Base-by-base conservation (phyloP, 1,139 yeast species). In the Blastobotrys buckinghamii region DNA sequence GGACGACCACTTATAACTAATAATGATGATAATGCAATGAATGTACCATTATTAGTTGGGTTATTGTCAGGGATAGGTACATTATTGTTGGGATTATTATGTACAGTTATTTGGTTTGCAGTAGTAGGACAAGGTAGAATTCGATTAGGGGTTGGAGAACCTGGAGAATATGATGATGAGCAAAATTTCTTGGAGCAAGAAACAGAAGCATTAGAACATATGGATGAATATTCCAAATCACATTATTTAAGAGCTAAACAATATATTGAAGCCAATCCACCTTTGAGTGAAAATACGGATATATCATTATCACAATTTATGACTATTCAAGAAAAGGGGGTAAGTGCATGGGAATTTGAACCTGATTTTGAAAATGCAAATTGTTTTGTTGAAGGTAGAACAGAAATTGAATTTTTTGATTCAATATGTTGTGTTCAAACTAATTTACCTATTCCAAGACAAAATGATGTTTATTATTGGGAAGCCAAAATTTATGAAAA, bases 281-380 rank as follows among this genome's bases (percentile, higher is more conserved):
- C 81, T 0, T 69, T 70, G 49, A 64, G 68, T 39, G 60, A 66
- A 33, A 64, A 62, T 45, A 64, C 72, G 16, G 74, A 70, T 50
- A 69, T 69, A 51, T 63, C 67, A 44, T 53, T 78, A 67, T 65
- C 70, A 66, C 68, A 71, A 65, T 75, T 77, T 65, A 69, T 69
- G 67, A 72, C 72, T 26, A 87, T 92, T 33, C 95, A 88, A 60
- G 98, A 94, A 60, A 89, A 87, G 65, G 99, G 97, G 0, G 83
- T 94, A 0, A 72, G 78, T 27, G 98, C 98, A 0, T 92, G 95
- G 94, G 95, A 88, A 60, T 92, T 94, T 63, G 78, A 77, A 52
- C 87, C 87, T 40, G 90, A 88, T 61, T 62, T 66, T 42, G 51
- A 79, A 78, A 44, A 77, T 72, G 64, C 64, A 43, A 60, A 81